Evolutionary conservation across 352 stramenopile genomes (phyloP).

Genomic region (Elongisporangium undulatum): DNA sequence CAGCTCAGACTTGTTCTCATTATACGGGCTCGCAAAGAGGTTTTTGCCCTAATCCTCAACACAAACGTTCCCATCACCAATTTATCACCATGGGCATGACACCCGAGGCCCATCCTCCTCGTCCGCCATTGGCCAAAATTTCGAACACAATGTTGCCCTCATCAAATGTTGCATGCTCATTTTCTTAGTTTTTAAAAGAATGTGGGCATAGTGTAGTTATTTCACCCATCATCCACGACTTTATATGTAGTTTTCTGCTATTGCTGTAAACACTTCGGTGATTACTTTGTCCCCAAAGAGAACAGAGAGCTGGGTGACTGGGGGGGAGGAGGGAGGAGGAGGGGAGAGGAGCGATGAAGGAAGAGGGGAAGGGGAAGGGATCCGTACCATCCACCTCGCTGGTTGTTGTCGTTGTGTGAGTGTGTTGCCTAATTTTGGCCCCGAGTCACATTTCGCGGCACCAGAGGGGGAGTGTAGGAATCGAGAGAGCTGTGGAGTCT

Average conservation of each 20-base stretch:
- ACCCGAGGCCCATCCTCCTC: neutral
- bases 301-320: neutral
- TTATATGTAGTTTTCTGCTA: neutral
- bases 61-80: neutral
- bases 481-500: neutral
- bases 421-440: neutral
- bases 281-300: neutral
- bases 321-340: neutral
- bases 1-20: neutral
- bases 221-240: neutral
- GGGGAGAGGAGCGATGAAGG: neutral
- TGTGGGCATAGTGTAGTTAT: too few species aligned
- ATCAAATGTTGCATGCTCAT: neutral
- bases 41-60: neutral
- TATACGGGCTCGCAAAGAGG: neutral
- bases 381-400: neutral
- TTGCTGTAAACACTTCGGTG: neutral
- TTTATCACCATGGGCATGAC: neutral
- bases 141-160: neutral
- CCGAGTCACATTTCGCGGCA: slow-evolving; percentile 5
- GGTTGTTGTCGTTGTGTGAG: neutral
- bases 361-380: neutral
- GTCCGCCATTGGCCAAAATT: neutral
- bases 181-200: neutral
- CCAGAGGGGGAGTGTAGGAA: neutral